Evolutionary conservation across 148 eudicot genomes (phyloP).

Genomic region (Dysphania ambrosioides): DNA sequence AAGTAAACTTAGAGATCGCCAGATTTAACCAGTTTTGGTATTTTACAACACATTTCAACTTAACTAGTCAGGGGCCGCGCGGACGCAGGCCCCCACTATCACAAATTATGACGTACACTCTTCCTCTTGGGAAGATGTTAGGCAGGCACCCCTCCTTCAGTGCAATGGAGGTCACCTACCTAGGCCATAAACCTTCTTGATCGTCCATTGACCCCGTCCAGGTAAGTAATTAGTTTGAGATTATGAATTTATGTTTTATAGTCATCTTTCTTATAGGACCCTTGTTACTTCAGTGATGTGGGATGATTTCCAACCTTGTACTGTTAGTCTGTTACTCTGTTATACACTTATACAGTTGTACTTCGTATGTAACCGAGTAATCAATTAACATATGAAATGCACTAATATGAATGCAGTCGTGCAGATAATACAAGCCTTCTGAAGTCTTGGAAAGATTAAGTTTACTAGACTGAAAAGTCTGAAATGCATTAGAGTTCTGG

Average conservation of each 20-base stretch:
- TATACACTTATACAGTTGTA: no score
- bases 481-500: no score
- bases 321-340: no score
- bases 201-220: slow-evolving; percentile 34
- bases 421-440: no score
- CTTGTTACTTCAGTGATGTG: background rate
- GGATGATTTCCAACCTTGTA: background rate
- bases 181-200: slow-evolving; percentile 29
- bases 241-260: background rate
- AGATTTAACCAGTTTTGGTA: no score
- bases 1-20: no score
- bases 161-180: slow-evolving; percentile 35
- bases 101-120: slow-evolving; percentile 38
- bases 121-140: slow-evolving; percentile 35
- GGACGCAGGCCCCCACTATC: slow-evolving; percentile 67
- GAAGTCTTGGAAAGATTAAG: no score
- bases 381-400: no score
- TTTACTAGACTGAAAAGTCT: no score
- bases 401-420: no score
- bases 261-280: background rate
- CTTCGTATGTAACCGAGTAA: no score
- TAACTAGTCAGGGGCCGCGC: slow-evolving; percentile 43
- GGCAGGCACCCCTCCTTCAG: slow-evolving; percentile 24
- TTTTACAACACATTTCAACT: no score
- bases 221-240: slow-evolving; percentile 13